phyloP scores from a whole-genome alignment of 78 protist genomes.

The Guillardia theta region DNA sequence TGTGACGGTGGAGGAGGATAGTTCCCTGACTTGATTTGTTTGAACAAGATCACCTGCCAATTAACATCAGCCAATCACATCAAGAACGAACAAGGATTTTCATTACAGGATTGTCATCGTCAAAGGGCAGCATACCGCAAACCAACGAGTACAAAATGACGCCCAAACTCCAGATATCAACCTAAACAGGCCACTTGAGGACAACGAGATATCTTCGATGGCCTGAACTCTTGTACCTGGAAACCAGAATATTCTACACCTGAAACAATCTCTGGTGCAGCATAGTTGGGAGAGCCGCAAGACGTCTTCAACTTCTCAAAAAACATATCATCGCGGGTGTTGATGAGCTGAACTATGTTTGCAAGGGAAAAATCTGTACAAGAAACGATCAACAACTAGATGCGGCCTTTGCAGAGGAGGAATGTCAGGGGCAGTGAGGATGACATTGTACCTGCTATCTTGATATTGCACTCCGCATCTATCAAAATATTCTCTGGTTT shows the following conservation, averaged over 20 bases:
- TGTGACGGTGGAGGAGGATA: not conserved
- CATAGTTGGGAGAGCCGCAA: conserved; percentile 99
- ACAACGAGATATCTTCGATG: too few species aligned
- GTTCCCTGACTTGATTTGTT: not conserved
- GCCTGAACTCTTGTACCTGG: not conserved
- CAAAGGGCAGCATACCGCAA: conserved; percentile 98
- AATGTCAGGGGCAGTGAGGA: too few species aligned
- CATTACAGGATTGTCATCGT: conserved; percentile 82
- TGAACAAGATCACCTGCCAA: not conserved
- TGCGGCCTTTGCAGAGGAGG: too few species aligned
- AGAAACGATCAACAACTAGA: too few species aligned
- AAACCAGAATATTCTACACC: conserved; percentile 44
- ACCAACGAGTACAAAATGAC: conserved; percentile 93
- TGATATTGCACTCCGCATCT: conserved; percentile 43
- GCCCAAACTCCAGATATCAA: conserved; percentile 88
- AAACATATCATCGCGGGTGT: conserved; percentile 63
- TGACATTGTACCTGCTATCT: conserved; percentile 77
- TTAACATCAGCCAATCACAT: too few species aligned
- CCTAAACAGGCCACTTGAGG: conserved; percentile 10
- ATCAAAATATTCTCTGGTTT: conserved; percentile 95
- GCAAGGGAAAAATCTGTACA: conserved; percentile 93
- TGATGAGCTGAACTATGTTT: conserved; percentile 42
- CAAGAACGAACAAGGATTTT: not conserved
- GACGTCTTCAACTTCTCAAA: not conserved
- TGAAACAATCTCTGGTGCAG: conserved; percentile 97